Percentiles rank a stretch among this genome's conserved stretches.
Conservation (phyloP, 768 basidiomycete genomes). For the Chalciporus piperatus region DNA sequence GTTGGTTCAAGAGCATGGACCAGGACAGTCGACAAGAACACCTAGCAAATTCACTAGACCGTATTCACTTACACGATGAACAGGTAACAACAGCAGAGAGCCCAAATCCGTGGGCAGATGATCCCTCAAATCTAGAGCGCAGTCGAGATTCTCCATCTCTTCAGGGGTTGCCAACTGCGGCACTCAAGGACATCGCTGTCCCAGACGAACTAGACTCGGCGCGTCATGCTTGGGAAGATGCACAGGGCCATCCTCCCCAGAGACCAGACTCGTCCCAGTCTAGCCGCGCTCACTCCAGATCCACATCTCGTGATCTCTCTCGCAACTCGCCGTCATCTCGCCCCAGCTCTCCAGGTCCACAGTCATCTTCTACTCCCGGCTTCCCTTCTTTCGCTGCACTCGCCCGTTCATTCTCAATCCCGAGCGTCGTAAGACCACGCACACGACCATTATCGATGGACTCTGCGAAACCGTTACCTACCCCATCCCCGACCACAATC, state of each 20-base stretch:
- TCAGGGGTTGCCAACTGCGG: neutral
- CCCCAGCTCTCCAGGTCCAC: conserved; percentile 27
- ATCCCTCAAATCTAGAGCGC: conserved; percentile 6
- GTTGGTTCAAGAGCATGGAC: neutral
- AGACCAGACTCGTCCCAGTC: neutral
- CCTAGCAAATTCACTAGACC: neutral
- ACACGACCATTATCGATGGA: conserved; percentile 59
- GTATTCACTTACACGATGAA: neutral
- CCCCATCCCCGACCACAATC: conserved; percentile 58
- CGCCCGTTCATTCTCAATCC: conserved; percentile 62
- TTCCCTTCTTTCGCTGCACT: conserved; percentile 67
- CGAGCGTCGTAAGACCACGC: conserved; percentile 40
- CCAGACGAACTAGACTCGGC: conserved; percentile 59
- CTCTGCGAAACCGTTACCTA: conserved; percentile 54
- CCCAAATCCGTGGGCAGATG: conserved; percentile 22
- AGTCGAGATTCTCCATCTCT: neutral
- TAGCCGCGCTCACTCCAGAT: neutral
- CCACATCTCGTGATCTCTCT: neutral
- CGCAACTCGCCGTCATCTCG: conserved; percentile 3
- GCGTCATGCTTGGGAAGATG: conserved; percentile 59
- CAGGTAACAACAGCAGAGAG: neutral
- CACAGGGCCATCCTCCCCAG: conserved; percentile 60
- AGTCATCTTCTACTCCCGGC: conserved; percentile 25
- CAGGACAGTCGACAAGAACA: neutral
- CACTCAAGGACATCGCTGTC: conserved; percentile 43